Evolutionary conservation across 345 rosid species (phyloP).

Genomic region (Fremontodendron californicum): DNA sequence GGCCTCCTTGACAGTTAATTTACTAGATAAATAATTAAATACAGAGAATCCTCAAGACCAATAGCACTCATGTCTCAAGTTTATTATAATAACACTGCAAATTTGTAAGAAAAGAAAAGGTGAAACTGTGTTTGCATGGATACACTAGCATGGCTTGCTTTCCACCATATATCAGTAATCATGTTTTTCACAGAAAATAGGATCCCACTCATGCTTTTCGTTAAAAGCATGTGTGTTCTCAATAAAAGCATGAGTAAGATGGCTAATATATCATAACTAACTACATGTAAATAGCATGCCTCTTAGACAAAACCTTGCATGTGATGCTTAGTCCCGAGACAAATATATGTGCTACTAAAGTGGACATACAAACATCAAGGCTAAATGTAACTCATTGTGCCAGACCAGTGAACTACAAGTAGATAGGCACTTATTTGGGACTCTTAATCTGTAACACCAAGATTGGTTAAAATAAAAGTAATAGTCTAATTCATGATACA

Average conservation of each 20-base stretch:
- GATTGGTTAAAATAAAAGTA: conserved; percentile 3
- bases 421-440: not conserved
- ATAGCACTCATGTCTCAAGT: not conserved
- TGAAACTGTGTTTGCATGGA: not conserved
- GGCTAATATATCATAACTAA: not conserved
- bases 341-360: not conserved
- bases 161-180: not conserved
- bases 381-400: not conserved
- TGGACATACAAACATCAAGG: conserved; percentile 4
- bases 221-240: not conserved
- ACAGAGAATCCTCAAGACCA: not conserved
- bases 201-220: not conserved
- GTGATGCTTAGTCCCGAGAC: not conserved
- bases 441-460: not conserved
- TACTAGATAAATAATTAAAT: not conserved
- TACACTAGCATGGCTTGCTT: not conserved
- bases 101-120: not conserved
- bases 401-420: not conserved
- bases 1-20: not conserved
- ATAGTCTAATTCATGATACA: not conserved
- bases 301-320: not conserved
- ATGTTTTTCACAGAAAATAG: not conserved
- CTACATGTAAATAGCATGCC: not conserved
- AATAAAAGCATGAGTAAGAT: not conserved
- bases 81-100: not conserved